A percentile compares a stretch with the other conserved stretches of the same genome.
Conservation (phyloP, 108 stramenopile genomes). For the Pseudonitzschia multiseries region DNA sequence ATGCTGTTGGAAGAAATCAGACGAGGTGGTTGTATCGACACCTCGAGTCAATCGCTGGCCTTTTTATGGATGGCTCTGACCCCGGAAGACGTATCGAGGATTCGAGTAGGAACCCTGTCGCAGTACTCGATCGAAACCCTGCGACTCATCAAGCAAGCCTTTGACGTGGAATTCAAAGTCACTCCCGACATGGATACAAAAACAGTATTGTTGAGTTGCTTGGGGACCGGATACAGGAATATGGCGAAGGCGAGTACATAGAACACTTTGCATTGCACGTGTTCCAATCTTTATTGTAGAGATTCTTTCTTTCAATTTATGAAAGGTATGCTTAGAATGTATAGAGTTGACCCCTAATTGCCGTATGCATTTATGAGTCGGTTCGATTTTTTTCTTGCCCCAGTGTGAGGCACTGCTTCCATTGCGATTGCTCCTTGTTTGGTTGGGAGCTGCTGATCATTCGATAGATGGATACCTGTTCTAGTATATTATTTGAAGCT, state of each 20-base stretch:
- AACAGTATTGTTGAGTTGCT: constrained; percentile 83
- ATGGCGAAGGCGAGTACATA: constrained; percentile 85
- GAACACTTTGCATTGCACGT: background rate
- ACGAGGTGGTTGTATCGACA: constrained; percentile 94
- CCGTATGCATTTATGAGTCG: too few relatives aligned
- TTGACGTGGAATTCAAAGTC: constrained; percentile 88
- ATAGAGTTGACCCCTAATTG: too few relatives aligned
- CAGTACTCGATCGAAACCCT: constrained; percentile 78
- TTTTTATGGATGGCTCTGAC: constrained; percentile 95
- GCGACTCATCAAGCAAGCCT: constrained; percentile 77
- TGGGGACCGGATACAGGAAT: constrained; percentile 87
- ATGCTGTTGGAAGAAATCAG: constrained; percentile 90
- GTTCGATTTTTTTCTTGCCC: too few relatives aligned
- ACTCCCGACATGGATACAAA: constrained; percentile 63
- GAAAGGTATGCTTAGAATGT: too few relatives aligned
- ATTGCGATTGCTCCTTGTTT: too few relatives aligned
- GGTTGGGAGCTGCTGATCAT: too few relatives aligned
- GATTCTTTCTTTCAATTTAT: too few relatives aligned
- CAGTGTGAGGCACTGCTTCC: too few relatives aligned
- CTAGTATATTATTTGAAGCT: too few relatives aligned
- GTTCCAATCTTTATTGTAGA: too few relatives aligned
- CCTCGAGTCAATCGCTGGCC: constrained; percentile 79
- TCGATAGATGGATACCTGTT: too few relatives aligned
- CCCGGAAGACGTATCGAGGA: constrained; percentile 93
- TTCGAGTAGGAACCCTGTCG: constrained; percentile 78